Evolutionary conservation across 2,329 filamentous ascomycete genomes (phyloP), one percentile per base, ranked within the genome.

Genomic region (Knoxdaviesia proteae): DNA sequence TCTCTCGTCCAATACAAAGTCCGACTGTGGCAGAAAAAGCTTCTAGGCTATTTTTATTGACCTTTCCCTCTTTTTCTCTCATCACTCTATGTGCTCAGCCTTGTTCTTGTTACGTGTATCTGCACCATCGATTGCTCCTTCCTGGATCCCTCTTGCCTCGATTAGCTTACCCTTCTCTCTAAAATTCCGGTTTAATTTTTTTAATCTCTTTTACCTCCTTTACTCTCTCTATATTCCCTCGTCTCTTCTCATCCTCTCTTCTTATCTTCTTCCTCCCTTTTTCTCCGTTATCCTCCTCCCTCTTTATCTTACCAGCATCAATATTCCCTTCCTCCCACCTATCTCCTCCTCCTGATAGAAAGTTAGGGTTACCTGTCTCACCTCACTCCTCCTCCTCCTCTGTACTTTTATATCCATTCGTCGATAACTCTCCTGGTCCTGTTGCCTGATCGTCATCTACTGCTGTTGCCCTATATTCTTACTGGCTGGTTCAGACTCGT

Each of bases 371-470:
- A 31, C 36, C 7, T 4, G 30, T 30, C n/a, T 31, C 7, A 10
- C 42, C 42, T 39, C 42, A 47, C 37, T 48, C 39, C 20, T 20
- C 20, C 20, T 20, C 20, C 20, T 20, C 20, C 20, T 2, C 20
- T 20, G 2, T 20, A 20, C 20, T 20, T 2, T 20, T 3, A 20
- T 20, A 20, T 3, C 20, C 20, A 20, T 2, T 20, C 3, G 20
- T 20, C 20, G 2, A 20, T 20, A 20, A 20, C 2, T 20, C 20
- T 20, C 20, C 20, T 20, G 20, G 20, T 20, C 20, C 20, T 20
- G 20, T 3, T 20, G 20, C 20, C 20, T 20, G 20, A 20, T 20
- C 20, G 20, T 20, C 20, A 20, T 20, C 20, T 20, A 3, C 3
- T 20, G 20, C 20, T 20, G 20, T 3, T 20, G 20, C 3, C 20